Base-by-base conservation (phyloP, 2,329 filamentous ascomycete genomes). In the Stagonosporopsis cucurbitacearum region DNA sequence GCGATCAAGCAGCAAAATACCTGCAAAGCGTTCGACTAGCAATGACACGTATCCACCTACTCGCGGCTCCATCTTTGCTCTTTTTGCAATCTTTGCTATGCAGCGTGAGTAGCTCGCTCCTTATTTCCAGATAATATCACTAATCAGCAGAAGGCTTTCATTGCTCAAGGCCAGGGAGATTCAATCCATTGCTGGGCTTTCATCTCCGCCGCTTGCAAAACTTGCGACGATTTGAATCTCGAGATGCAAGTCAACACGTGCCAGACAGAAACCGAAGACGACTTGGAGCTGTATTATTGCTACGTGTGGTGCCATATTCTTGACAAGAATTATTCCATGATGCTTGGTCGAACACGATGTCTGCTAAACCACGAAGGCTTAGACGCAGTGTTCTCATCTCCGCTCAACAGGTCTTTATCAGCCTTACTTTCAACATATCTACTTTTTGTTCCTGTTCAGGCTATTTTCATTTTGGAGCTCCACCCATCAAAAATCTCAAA, bases 271-370 rank as follows among this genome's bases (percentile, higher is more conserved):
- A 54, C 57, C 3, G 58, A 65, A 37, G 58, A 63, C 9, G 47
- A 60, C 5, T 39, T 53, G 30, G 59, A 68, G 32, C 13, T 63
- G 1, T 63, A 59, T 20, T 64, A 62, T 12, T 68, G 65, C 41
- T 63, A 60, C 11, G 35, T 63, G 15, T 67, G 63, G 65, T 62
- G 59, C 23, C 63, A 66, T 30, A 56, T 68, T n/a, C 58, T 68
- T 3, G 65, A 66, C 49, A 68, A 66, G 48, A 64, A 62, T 19
- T 60, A 62, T 12, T 58, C 63, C 1, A 63, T 68, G 60, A 66
- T 63, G 60, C 62, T 62, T 15, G 63, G 62, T 9, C 41, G 63
- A 17, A 63, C 53, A 15, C 63, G 59, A 2, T 61, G 51, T 47
- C 45, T 68, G 11, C 54, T 66, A 0, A 51, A 64, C 12, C 50